A percentile compares a stretch with the other conserved stretches of the same genome.
These are phyloP conservation scores for Phytopythium aichiense DNA, from an alignment of 352 stramenopile genomes.

Conservation along the genomic window DNA sequence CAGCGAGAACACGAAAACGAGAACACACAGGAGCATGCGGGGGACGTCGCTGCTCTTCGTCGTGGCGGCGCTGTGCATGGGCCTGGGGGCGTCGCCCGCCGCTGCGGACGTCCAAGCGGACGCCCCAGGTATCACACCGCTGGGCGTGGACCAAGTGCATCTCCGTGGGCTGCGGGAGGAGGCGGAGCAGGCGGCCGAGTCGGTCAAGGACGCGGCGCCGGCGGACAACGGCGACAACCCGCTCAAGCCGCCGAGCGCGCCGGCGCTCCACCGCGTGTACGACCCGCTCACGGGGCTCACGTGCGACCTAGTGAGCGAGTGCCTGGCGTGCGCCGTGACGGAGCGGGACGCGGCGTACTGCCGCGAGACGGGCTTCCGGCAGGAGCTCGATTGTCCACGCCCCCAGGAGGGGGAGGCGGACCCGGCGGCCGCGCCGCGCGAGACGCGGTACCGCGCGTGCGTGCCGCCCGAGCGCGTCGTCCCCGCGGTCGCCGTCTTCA, in stretches of 20 bases:
- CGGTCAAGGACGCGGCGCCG: conserved; percentile 6
- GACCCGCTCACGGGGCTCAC: conserved; percentile 55
- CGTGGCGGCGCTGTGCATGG: conserved; percentile 14
- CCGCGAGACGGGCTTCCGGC: conserved; percentile 56
- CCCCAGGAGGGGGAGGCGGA: conserved; percentile 20
- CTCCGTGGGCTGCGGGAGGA: conserved; percentile 6
- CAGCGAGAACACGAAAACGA: conserved; percentile 2
- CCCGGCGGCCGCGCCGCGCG: conserved; percentile 12
- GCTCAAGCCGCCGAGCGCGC: conserved; percentile 20
- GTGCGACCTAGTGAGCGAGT: conserved; percentile 51
- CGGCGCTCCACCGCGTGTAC: conserved; percentile 49
- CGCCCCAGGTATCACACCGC: background rate
- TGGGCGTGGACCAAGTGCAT: background rate
- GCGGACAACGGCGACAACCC: conserved; percentile 21
- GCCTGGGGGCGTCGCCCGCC: conserved; percentile 2
- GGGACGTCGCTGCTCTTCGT: conserved; percentile 9
- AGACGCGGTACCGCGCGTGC: conserved; percentile 59
- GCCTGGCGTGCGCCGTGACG: conserved; percentile 43
- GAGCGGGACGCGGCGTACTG: conserved; percentile 70
- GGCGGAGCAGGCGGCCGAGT: conserved; percentile 2
- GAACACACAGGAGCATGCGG: conserved; percentile 13
- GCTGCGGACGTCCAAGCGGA: background rate
- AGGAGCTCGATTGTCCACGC: conserved; percentile 59
- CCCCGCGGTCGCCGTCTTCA: conserved; percentile 41
- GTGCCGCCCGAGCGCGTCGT: conserved; percentile 30